Base-by-base conservation (phyloP, 2,329 filamentous ascomycete genomes). In the Colletotrichum sp. region DNA sequence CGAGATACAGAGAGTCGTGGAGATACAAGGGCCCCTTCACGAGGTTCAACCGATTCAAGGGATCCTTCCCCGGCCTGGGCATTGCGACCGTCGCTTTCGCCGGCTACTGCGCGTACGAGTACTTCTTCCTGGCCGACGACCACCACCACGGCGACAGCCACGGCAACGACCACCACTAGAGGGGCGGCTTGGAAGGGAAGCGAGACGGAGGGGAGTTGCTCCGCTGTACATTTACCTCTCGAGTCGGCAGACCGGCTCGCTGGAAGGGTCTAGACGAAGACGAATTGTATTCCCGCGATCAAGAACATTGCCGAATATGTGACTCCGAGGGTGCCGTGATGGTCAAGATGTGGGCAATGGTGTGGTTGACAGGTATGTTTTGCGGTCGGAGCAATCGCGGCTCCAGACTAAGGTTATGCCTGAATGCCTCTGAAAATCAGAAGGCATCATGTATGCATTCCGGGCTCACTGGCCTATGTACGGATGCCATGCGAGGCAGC, bases 71-170 rank as follows among this genome's bases (percentile, higher is more conserved):
- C 48, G 97, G 97, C 77, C 90, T 99, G 81, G 97, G 97, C 78
- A 98, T 96, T 80, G 97, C 96, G 36, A 94, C 94, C 7, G 96
- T 97, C 76, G 96, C 96, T 61, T 99, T 99, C 85, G 92, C 94
- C 66, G 93, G 89, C 78, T 99, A 99, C 88, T 95, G 96, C 85
- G 92, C 91, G 76, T 98, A 95, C 86, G 97, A 99, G 88, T 92
- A 97, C 85, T 87, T 98, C 71, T 98, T 98, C 85, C 84, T 98
- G 80, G 90, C 94, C 82, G 94, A 96, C 78, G 91, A 93, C 78
- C 91, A 93, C 80, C 92, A 92, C 82, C 87, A 90, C 79, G 87
- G 87, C 77, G 85, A 86, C 76, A 87, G 83, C 55, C 90, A 93
- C 78, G 88, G 86, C 77, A 88, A 91, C 72, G 88, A 82, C 73